These are phyloP conservation scores for Alternaria consortialis DNA, from an alignment of 2,329 filamentous ascomycete genomes.

Conservation along the genomic window DNA sequence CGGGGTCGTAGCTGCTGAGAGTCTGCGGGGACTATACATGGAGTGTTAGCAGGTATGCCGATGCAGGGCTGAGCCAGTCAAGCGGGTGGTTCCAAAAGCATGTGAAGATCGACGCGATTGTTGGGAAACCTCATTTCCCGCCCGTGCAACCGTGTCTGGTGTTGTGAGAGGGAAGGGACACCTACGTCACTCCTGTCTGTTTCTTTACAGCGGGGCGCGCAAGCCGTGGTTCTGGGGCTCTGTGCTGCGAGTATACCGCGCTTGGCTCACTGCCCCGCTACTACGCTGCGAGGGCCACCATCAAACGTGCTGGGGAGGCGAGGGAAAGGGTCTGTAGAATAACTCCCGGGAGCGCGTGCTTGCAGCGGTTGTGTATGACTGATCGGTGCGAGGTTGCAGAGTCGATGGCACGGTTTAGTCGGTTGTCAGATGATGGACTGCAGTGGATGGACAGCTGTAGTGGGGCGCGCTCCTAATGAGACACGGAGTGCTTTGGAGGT, in stretches of 20 bases:
- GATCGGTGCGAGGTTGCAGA: conserved; percentile 15
- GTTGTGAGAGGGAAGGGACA: background rate
- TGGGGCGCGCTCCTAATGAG: conserved; percentile 8
- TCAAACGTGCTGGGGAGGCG: conserved; percentile 8
- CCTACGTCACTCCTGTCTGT: conserved; percentile 19
- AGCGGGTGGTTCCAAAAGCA: conserved; percentile 6
- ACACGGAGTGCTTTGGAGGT: background rate
- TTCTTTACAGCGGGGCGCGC: conserved; percentile 16
- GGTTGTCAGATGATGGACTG: conserved; percentile 14
- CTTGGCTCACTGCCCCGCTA: conserved; percentile 29
- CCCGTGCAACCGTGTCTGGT: background rate
- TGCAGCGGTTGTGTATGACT: background rate
- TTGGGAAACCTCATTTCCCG: conserved; percentile 4
- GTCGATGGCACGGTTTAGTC: conserved; percentile 1
- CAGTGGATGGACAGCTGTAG: conserved; percentile 14
- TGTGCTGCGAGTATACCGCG: conserved; percentile 8
- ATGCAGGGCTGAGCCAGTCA: conserved; percentile 11
- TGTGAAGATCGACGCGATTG: conserved; percentile 8
- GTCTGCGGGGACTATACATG: conserved; percentile 10
- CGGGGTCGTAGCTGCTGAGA: conserved; percentile 7
- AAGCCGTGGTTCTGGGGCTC: conserved; percentile 19
- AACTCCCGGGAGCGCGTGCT: background rate
- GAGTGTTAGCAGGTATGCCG: conserved; percentile 17
- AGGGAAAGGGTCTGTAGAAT: background rate
- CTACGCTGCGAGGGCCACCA: conserved; percentile 21